Evolutionary conservation across 805 yeast genomes (phyloP), one percentile per base, ranked within the genome.

Genomic region (Kuraishia capsulata): DNA sequence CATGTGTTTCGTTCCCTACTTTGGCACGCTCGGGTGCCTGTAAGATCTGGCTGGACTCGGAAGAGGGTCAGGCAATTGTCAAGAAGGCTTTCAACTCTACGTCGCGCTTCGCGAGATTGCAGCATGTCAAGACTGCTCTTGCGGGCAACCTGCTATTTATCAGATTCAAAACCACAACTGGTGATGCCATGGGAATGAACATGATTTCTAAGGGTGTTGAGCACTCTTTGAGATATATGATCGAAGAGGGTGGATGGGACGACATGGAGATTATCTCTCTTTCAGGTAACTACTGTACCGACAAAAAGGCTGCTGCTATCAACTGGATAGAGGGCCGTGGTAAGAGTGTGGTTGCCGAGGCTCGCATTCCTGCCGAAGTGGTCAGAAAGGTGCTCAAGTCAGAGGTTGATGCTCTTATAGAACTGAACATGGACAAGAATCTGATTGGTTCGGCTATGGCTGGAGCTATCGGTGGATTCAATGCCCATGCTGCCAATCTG

Each of bases 151-250:
- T 83, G 49, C 69, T 92, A 51, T 92, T 76, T 53, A 81, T 92
- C 50, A 78, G 99, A 54, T 92, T 92, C 69, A 78, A 89, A 58
- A 94, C 99, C n/a, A 88, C 96, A 30, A 92, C 99, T 16, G 99
- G 99, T 61, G 99, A 92, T 67, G 99, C 99, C 16, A 92, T 92
- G 99, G 99, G 99, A 47, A 92, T 92, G 99, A 92, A 92, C 60
- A 92, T 92, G 99, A 92, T 92, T 44, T 90, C 97, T 21, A 92
- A 92, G 64, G 99, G 98, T 61, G 96, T 88, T 34, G 99, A 92
- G 57, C 71, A 68, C 57, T 76, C 96, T 1, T 73, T 92, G 53
- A 78, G 79, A 44, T 77, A 73, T 57, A 87, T 92, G 96, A 76
- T 73, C 32, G 84, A 81, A 51, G 89, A 81, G 51, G 80, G 81